Conservation (phyloP, 495 filamentous ascomycete genomes). For the Aeminium ludgeri region DNA sequence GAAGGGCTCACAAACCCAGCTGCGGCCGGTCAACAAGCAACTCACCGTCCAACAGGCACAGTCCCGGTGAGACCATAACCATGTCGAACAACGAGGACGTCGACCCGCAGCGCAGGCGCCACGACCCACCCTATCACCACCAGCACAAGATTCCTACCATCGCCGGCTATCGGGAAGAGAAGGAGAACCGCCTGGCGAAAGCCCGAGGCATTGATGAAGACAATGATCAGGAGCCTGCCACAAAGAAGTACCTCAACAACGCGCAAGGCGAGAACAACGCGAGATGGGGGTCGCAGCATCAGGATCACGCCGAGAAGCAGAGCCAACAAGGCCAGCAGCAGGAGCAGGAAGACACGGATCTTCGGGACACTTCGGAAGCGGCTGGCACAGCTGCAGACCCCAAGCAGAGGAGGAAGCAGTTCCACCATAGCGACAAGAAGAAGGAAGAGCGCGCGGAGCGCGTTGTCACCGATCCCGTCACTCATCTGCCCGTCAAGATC, state of each 20-base stretch:
- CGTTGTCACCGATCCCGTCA: constrained; percentile 57
- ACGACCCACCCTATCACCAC: constrained; percentile 36
- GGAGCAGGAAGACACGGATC: constrained; percentile 23
- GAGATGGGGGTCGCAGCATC: constrained; percentile 14
- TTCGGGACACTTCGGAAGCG: constrained; percentile 37
- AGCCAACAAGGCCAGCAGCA: constrained; percentile 12
- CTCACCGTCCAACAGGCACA: too few relatives aligned
- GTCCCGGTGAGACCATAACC: not conserved
- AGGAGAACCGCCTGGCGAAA: constrained; percentile 30
- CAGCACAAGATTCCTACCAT: constrained; percentile 47
- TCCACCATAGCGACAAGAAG: constrained; percentile 25
- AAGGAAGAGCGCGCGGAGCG: constrained; percentile 33
- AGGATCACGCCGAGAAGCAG: constrained; percentile 7
- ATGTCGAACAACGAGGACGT: constrained; percentile 26
- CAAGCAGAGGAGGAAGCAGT: constrained; percentile 40
- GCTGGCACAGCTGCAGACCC: constrained; percentile 31
- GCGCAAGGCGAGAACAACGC: constrained; percentile 7
- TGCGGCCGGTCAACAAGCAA: too few relatives aligned
- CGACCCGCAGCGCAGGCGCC: constrained; percentile 28
- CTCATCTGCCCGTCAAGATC: constrained; percentile 45
- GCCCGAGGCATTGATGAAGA: constrained; percentile 16
- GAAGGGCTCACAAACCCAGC: too few relatives aligned
- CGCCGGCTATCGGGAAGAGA: constrained; percentile 42
- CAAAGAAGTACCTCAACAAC: not conserved
- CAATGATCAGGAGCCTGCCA: not conserved